These are phyloP conservation scores for Fusarium sororula DNA, from an alignment of 2,329 filamentous ascomycete species.

Conservation along the genomic window DNA sequence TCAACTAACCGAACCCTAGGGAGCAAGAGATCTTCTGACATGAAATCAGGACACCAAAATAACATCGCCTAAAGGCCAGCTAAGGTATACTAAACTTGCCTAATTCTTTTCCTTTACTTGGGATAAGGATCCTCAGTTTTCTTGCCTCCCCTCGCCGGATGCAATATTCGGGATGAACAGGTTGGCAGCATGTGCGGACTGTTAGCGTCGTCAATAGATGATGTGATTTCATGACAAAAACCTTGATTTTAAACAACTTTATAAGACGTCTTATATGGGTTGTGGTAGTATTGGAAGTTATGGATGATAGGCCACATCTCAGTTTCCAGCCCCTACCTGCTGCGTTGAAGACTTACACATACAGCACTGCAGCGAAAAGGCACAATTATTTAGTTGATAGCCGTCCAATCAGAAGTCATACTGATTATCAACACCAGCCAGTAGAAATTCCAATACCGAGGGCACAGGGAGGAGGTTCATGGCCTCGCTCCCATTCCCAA, in stretches of 20 bases:
- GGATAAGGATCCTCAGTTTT: not conserved
- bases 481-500: not conserved
- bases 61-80: not conserved
- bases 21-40: not conserved
- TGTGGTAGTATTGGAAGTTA: not conserved
- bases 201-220: not conserved
- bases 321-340: not conserved
- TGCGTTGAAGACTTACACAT: not conserved
- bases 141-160: not conserved
- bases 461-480: conserved; percentile 41
- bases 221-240: not conserved
- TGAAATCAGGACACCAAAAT: not conserved
- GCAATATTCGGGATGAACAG: not conserved
- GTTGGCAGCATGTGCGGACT: not conserved
- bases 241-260: not conserved
- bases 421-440: conserved; percentile 44
- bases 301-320: not conserved
- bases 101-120: not conserved
- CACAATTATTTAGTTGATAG: not conserved
- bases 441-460: conserved; percentile 44
- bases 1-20: not conserved
- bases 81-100: not conserved
- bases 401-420: conserved; percentile 32
- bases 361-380: not conserved
- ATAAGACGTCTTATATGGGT: not conserved